A percentile compares a stretch with the other conserved stretches of the same genome.
phyloP scores from a whole-genome alignment of 192 early-diverging fungal genomes.

The Thamnidium elegans region DNA sequence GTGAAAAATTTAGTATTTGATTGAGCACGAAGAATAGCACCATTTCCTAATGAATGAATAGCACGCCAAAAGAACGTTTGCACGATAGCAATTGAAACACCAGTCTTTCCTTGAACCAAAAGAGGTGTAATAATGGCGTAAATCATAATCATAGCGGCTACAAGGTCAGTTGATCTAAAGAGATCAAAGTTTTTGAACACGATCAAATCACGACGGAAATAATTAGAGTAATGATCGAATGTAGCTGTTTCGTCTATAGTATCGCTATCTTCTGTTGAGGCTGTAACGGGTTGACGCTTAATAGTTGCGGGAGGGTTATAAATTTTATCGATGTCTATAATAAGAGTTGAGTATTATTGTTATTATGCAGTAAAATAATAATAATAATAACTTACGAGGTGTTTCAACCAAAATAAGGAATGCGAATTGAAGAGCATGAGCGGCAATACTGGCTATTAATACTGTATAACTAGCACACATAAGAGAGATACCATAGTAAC shows the following conservation, averaged over 20 bases:
- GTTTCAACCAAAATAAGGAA: slow-evolving; percentile 92
- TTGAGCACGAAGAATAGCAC: slow-evolving; percentile 76
- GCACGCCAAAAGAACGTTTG: slow-evolving; percentile 89
- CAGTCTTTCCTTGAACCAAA: slow-evolving; percentile 40
- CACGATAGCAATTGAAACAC: slow-evolving; percentile 46
- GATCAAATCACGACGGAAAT: slow-evolving; percentile 82
- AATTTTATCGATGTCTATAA: slow-evolving; percentile 58
- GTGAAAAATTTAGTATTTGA: slow-evolving; percentile 80
- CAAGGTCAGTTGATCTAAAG: slow-evolving; percentile 81
- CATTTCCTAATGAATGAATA: slow-evolving; percentile 79
- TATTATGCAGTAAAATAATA: not conserved
- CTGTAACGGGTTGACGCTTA: slow-evolving; percentile 23
- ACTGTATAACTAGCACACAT: slow-evolving; percentile 91
- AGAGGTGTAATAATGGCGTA: slow-evolving; percentile 73
- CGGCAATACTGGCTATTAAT: slow-evolving; percentile 82
- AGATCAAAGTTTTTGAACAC: slow-evolving; percentile 91
- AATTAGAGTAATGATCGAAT: slow-evolving; percentile 61
- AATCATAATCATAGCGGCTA: slow-evolving; percentile 68
- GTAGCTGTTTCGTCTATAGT: slow-evolving; percentile 2
- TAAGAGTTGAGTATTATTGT: not conserved
- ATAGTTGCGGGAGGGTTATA: slow-evolving; percentile 49
- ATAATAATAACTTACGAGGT: slow-evolving; percentile 59
- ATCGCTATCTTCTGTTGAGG: not conserved
- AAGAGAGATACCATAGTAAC: slow-evolving; percentile 92
- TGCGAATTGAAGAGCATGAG: slow-evolving; percentile 84